Evolutionary conservation across 2,329 filamentous ascomycete species (phyloP), one percentile per base, ranked within the genome.

Genomic region (Fusarium beomiforme): DNA sequence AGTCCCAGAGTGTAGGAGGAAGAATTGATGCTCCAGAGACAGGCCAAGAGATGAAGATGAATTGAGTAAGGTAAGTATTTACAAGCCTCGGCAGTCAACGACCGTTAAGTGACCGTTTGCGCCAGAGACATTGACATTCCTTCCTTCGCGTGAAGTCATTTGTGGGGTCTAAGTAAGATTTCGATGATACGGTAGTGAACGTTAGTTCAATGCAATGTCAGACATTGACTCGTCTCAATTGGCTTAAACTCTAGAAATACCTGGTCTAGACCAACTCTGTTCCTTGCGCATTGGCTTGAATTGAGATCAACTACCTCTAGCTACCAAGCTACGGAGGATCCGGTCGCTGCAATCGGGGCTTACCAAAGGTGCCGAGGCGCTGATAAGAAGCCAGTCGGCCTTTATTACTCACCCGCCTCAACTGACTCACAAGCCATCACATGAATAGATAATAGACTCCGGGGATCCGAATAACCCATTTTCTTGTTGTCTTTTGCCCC

Each of bases 211-310:
- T 36, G 26, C 37, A 29, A 37, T 60, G 53, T 24, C 51, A 43
- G 51, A 36, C 49, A 51, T 56, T 47, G 47, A 37, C 39, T 55
- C 19, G 23, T n/a, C 33, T 44, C 21, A 24, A 21, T 37, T 62
- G 36, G 51, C 14, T 44, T 46, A 21, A 21, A 4, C 29, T 8
- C 29, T 29, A 10, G 29, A 29, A 10, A 29, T 29, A 10, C 29
- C 42, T 56, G 41, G 29, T 37, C 53, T 60, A 66, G 59, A 29
- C 43, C 57, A 63, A 57, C 51, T 64, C 37, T 56, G 41, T 57
- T 55, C 21, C 23, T 26, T 26, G 19, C 33, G n/a, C 29, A 39
- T 23, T n/a, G 39, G 41, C 33, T 44, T 55, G 41, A 55, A 59
- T 61, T 39, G 26, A 37, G 34, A 26, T 26, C 36, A 54, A 29